Evolutionary conservation across 306 rosid species (phyloP), one percentile per base, ranked within the genome.

Genomic region (Echinosophora koreensis): DNA sequence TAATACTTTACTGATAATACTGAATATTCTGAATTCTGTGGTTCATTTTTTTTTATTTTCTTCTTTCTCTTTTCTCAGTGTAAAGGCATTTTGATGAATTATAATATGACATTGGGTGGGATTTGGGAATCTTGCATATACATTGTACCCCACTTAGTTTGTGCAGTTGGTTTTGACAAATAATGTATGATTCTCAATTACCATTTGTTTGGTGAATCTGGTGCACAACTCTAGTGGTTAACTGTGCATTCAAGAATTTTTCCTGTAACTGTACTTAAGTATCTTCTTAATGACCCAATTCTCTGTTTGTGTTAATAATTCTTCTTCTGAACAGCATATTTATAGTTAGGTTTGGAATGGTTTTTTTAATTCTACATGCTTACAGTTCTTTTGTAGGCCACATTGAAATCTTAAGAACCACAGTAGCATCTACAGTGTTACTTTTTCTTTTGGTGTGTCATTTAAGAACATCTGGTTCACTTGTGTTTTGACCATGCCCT

Each of bases 141-240:
- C 71, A 49, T 66, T 80, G 18, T 78, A n/a, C 14, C 30, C 38
- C 68, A 65, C 54, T 80, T 35, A 2, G 60, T 44, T 71, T 49
- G 28, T 52, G 56, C 38, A 39, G 14, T 52, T 10, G 6, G 9
- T 39, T 39, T 39, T 30, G 44, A 39, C 44, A 14, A 35, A 79
- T 62, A 62, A n/a, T 71, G 44, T 6, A 63, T 71, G 78, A 63
- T 71, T 71, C 51, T 52, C 30, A 62, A 61, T 69, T 42, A 3
- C 17, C 67, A 39, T 71, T 61, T 69, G 15, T 59, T 30, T 17
- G 44, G 56, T 78, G 77, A 47, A 17, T 69, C 74, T 55, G 49
- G 42, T 78, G 70, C 56, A 37, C 66, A 17, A 55, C 9, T 22
- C 77, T 56, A 50, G 18, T 39, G 17, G 18, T 17, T 34, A 52